These are phyloP conservation scores for Heritiera fomes DNA, from an alignment of 345 rosid species.

Conservation along the genomic window DNA sequence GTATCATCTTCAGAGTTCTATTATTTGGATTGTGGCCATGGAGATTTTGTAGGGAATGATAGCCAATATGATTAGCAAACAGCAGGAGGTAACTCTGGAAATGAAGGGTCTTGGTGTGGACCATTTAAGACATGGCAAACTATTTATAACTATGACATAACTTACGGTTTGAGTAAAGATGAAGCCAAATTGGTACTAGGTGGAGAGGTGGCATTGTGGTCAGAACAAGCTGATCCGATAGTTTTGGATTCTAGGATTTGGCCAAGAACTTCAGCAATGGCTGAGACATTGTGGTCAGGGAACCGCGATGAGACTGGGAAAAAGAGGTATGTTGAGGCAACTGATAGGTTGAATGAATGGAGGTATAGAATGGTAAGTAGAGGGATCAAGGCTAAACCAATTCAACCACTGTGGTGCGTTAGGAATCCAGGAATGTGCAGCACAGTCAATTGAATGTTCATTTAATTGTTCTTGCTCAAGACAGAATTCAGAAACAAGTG, in stretches of 20 bases:
- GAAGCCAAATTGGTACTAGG: conserved; percentile 75
- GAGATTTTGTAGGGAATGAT: conserved; percentile 66
- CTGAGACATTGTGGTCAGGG: conserved; percentile 85
- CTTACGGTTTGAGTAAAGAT: conserved; percentile 56
- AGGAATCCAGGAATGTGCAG: conserved; percentile 85
- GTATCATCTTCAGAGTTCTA: conserved; percentile 83
- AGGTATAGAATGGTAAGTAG: conserved; percentile 76
- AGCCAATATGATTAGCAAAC: conserved; percentile 53
- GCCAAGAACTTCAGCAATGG: conserved; percentile 85
- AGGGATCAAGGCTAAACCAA: conserved; percentile 77
- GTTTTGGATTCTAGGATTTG: conserved; percentile 67
- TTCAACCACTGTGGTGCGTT: conserved; percentile 85
- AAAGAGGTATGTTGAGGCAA: conserved; percentile 67
- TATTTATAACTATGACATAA: conserved; percentile 75
- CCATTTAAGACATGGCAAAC: conserved; percentile 92
- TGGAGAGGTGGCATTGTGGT: conserved; percentile 88
- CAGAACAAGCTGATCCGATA: conserved; percentile 78
- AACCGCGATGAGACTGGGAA: conserved; percentile 62
- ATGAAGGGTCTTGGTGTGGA: conserved; percentile 78
- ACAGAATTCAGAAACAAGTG: background rate
- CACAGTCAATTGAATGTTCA: conserved; percentile 31
- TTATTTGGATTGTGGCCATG: conserved; percentile 85
- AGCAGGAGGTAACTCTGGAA: conserved; percentile 12
- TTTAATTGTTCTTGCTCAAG: background rate
- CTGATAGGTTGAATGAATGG: conserved; percentile 72